Base-by-base conservation (phyloP, 768 basidiomycete genomes). In the Boletus bicolor region DNA sequence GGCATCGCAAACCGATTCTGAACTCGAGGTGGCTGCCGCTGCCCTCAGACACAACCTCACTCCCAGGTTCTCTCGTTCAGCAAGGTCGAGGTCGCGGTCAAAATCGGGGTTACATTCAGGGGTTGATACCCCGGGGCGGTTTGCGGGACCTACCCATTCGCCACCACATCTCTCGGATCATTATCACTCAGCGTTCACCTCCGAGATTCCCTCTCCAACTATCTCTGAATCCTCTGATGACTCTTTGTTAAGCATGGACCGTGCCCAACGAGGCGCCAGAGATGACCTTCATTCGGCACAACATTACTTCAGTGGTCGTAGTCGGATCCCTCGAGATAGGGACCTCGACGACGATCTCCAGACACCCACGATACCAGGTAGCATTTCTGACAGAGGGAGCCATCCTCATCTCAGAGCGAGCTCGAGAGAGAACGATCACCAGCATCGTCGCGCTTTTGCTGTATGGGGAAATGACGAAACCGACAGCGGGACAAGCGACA, bases 401-500 rank as follows among this genome's bases (percentile, higher is more conserved):
- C 49, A 59, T 42, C 35, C 54, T 48, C 63, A 63, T 2, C 32
- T 46, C 21, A 54, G 60, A 49, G 51, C n/a, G 5, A 57, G 36
- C 39, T 44, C 45, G 41, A 65, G 28, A 48, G 72, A 67, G 32
- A 54, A 53, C 28, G 67, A 69, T 19, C 65, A 64, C 36, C 67
- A 70, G 28, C 66, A 68, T 32, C 78, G 69, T 44, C 76, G 82
- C 36, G 86, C 88, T 8, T 93, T 93, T 64, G 91, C 92, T 19
- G 89, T 90, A 11, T 91, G 85, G 83, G 92, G 91, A 0, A 87
- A 91, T 39, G 91, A 93, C 65, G 91, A 93, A 71, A 92, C 88
- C 53, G 91, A 93, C 62, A 90, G 88, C 67, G 87, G 86, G 64
- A 79, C 89, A 14, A 91, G 89, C 58, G 90, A 91, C 63, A 85